Percentiles rank a stretch among this genome's conserved stretches.
Conservation (phyloP, 495 filamentous ascomycete genomes). For the Haplographium delicatum region DNA sequence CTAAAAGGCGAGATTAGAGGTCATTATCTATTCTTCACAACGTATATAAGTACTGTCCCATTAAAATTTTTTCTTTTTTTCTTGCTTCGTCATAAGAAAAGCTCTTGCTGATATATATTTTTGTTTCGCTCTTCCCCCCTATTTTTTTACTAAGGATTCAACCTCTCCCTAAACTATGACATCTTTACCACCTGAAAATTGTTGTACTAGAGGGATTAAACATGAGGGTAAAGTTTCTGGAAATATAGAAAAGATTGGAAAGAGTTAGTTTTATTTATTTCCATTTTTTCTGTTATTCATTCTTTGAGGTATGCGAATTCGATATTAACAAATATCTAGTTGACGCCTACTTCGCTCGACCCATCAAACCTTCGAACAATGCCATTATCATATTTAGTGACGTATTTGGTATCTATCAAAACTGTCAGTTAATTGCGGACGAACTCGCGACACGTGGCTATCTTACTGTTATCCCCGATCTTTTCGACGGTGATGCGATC, state of each 20-base stretch:
- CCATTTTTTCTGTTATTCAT: neutral
- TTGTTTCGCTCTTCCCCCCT: too few species aligned
- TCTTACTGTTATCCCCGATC: constrained; percentile 65
- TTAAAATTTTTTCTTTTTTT: too few species aligned
- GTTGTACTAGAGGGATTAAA: neutral
- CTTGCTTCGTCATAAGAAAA: too few species aligned
- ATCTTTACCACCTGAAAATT: neutral
- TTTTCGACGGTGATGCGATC: constrained; percentile 66
- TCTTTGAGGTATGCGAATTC: neutral
- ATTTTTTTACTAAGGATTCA: too few species aligned
- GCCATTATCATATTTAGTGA: neutral
- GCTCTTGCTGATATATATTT: too few species aligned
- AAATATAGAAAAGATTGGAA: neutral
- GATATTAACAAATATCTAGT: too few species aligned
- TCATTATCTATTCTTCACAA: too few species aligned
- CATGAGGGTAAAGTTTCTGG: neutral
- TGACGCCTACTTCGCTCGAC: neutral
- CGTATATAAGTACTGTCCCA: too few species aligned
- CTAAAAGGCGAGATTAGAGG: too few species aligned
- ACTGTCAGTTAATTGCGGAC: constrained; percentile 58
- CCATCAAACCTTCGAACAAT: neutral
- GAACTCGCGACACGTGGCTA: constrained; percentile 73
- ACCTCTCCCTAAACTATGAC: too few species aligned
- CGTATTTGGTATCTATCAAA: neutral
- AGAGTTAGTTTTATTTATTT: neutral